Evolutionary conservation across 2,329 filamentous ascomycete species (phyloP).

Genomic region (Botrytis squamosa): DNA sequence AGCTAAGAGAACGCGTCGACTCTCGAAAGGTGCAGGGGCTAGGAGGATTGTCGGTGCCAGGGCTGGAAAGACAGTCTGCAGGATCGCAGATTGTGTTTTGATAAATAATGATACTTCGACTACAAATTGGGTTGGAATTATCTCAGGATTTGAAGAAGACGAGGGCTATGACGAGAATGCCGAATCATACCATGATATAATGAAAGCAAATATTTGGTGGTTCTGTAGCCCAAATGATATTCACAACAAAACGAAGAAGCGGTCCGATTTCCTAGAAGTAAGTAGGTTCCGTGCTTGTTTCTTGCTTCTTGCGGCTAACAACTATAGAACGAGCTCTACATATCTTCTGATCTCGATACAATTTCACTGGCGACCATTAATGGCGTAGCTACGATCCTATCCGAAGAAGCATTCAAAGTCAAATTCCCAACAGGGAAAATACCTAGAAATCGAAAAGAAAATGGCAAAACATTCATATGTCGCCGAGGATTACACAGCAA

Average conservation of each 20-base stretch:
- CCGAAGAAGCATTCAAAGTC: slow-evolving; percentile 63
- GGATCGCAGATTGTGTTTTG: slow-evolving; percentile 78
- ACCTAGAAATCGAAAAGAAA: slow-evolving; percentile 68
- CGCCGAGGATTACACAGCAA: slow-evolving; percentile 84
- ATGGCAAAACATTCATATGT: slow-evolving; percentile 86
- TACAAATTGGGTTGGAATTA: slow-evolving; percentile 89
- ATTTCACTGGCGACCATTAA: slow-evolving; percentile 89
- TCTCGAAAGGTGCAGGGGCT: slow-evolving; percentile 32
- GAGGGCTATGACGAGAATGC: slow-evolving; percentile 72
- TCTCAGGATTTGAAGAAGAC: slow-evolving; percentile 75
- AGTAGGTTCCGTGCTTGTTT: slow-evolving; percentile 27
- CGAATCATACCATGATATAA: slow-evolving; percentile 14
- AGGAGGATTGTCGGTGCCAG: slow-evolving; percentile 69
- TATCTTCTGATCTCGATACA: slow-evolving; percentile 81
- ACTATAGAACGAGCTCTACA: slow-evolving; percentile 80
- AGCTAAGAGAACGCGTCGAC: slow-evolving; percentile 27
- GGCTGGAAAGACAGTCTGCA: slow-evolving; percentile 78
- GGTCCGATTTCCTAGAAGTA: slow-evolving; percentile 73
- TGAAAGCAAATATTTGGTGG: slow-evolving; percentile 67
- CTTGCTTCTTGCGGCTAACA: slow-evolving; percentile 18
- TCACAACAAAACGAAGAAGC: slow-evolving; percentile 76
- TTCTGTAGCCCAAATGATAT: slow-evolving; percentile 92
- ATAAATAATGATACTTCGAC: slow-evolving; percentile 84
- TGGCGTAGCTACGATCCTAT: slow-evolving; percentile 80
- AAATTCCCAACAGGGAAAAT: slow-evolving; percentile 74